phyloP scores from a whole-genome alignment of 2,329 filamentous ascomycete genomes.

The Dissoconium aciculare region DNA sequence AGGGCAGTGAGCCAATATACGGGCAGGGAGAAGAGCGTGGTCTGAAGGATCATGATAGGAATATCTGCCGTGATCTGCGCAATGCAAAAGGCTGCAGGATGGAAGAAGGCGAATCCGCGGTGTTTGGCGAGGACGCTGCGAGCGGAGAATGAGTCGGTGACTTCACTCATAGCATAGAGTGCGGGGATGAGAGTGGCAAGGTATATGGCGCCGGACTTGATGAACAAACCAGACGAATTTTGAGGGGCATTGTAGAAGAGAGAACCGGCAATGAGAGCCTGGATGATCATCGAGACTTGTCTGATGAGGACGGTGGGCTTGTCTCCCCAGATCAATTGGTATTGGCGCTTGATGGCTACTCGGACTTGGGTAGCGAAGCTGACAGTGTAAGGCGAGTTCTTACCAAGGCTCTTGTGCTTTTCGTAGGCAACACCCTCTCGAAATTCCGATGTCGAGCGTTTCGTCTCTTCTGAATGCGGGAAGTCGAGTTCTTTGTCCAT shows the following conservation, averaged over 20 bases:
- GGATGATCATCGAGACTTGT: constrained; percentile 41
- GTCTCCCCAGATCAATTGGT: constrained; percentile 51
- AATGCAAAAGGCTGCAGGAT: constrained; percentile 34
- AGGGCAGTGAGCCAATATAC: constrained; percentile 51
- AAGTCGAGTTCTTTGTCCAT: constrained; percentile 46
- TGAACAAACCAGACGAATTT: constrained; percentile 46
- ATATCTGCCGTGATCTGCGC: constrained; percentile 38
- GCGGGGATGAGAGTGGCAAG: constrained; percentile 48
- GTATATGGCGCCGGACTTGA: constrained; percentile 50
- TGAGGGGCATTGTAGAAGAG: constrained; percentile 50
- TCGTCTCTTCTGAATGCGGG: constrained; percentile 36
- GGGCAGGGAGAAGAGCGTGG: constrained; percentile 42
- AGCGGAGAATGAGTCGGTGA: constrained; percentile 38
- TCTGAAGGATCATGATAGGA: constrained; percentile 43
- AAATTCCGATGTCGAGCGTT: constrained; percentile 40
- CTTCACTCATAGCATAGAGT: constrained; percentile 50
- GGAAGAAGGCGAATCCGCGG: constrained; percentile 26
- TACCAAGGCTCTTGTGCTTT: constrained; percentile 40
- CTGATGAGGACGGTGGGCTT: constrained; percentile 50
- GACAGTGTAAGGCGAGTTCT: constrained; percentile 42
- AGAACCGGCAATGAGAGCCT: constrained; percentile 49
- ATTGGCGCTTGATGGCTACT: constrained; percentile 44
- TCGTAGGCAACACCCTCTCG: constrained; percentile 37
- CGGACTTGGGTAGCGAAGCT: constrained; percentile 41
- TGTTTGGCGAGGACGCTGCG: constrained; percentile 35